A percentile compares a stretch with the other conserved stretches of the same genome.
Conservation (phyloP, 345 rosid genomes). For the Eucalyptus cladocalyx region DNA sequence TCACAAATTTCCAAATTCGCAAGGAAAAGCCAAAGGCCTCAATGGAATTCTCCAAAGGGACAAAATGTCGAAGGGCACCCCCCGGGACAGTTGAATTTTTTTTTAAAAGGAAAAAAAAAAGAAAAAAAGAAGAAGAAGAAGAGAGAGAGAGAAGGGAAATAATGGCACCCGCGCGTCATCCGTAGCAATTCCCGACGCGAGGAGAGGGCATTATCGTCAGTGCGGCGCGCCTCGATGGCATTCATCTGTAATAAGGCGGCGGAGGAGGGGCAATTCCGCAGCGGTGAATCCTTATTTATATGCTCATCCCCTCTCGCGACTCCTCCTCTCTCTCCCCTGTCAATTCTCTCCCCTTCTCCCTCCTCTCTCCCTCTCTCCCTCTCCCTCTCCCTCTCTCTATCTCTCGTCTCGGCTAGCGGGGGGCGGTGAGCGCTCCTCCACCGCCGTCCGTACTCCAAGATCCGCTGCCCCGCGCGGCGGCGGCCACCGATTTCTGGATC, state of each 20-base stretch:
- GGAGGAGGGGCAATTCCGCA: background rate
- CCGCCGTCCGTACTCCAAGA: background rate
- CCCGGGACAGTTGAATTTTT: background rate
- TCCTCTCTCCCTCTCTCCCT: background rate
- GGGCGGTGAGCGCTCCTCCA: background rate
- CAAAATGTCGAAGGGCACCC: background rate
- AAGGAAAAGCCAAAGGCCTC: background rate
- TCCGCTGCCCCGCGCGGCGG: background rate
- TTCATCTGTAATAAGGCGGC: background rate
- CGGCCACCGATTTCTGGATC: background rate
- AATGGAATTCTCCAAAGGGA: background rate
- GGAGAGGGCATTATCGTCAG: slow-evolving; percentile 7
- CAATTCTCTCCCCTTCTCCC: background rate
- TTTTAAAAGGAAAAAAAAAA: no score
- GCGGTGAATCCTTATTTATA: background rate
- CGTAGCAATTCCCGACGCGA: background rate
- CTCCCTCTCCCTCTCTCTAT: background rate
- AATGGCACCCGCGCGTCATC: background rate
- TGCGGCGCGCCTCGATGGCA: background rate
- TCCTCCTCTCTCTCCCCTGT: background rate
- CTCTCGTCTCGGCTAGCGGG: background rate
- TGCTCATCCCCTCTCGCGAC: background rate
- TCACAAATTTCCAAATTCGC: background rate
- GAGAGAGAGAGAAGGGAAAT: background rate
- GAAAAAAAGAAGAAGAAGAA: rapidly evolving